phyloP scores from a whole-genome alignment of 2,329 filamentous ascomycete genomes.

The Aspergillus puulaauensis region DNA sequence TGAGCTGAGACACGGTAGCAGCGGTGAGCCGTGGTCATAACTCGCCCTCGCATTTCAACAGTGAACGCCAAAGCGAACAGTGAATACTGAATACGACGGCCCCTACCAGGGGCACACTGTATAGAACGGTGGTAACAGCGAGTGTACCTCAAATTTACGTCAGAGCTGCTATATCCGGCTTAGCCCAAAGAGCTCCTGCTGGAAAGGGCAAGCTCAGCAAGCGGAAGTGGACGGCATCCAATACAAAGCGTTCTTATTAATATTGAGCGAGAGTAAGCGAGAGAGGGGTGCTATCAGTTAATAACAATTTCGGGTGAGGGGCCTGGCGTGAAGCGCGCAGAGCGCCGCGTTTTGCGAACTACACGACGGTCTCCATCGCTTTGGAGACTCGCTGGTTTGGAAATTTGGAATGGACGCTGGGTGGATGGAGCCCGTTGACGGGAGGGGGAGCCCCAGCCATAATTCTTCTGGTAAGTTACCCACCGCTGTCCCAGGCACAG shows the following conservation, averaged over 20 bases:
- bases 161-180: conserved; percentile 13
- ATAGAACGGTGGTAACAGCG: too few relatives aligned
- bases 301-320: not conserved
- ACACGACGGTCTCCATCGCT: not conserved
- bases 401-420: not conserved
- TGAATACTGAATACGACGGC: too few relatives aligned
- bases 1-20: not conserved
- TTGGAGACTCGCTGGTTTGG: not conserved
- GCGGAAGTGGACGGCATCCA: not conserved
- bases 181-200: not conserved
- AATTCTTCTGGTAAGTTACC: too few relatives aligned
- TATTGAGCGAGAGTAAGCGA: conserved; percentile 2
- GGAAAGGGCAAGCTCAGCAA: conserved; percentile 4
- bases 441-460: not conserved
- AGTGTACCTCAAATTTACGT: conserved; percentile 10
- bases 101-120: too few relatives aligned
- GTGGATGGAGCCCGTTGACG: not conserved
- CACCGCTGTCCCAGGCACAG: not conserved
- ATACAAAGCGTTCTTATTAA: conserved; percentile 14
- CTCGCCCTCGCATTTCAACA: too few relatives aligned
- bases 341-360: conserved; percentile 7
- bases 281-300: not conserved
- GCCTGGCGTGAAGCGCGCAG: conserved; percentile 4
- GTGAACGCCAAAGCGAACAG: too few relatives aligned
- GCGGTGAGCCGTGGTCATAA: not conserved